Base-by-base conservation (phyloP, 306 rosid species). In the Cyclanthera cordifolia region DNA sequence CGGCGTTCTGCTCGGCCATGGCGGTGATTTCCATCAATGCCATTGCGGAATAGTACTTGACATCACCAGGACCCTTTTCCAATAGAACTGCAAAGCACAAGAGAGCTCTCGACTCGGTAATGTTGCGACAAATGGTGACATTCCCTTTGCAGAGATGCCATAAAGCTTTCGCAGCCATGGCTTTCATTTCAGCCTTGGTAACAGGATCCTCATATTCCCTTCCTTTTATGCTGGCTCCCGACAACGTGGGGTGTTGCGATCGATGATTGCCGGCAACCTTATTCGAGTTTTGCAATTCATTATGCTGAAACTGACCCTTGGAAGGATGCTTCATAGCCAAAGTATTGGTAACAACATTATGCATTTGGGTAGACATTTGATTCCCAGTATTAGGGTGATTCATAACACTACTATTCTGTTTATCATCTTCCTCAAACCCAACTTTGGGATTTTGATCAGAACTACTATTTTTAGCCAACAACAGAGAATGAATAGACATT, bases 1-100 rank as follows among this genome's bases (percentile, higher is more conserved):
- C 90, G 0, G 88, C 3, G 15, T 83, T 80, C 32, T 82, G 85
- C 68, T 85, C 93, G 0, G 93, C 84, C 12, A 89, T 84, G 0
- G 84, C 78, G 0, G 96, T 86, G 66, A 89, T 89, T 67, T 89
- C 96, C 88, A 76, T 84, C 72, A 89, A 71, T 0, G 96, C 93
- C 76, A 64, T 59, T 7, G 92, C 85, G 0, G 96, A 86, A 47
- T 83, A 83, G 2, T 34, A 67, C 25, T 72, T 80, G 5, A 89
- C 90, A 11, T 80, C 85, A 0, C 77, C 92, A 0, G 83, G 13
- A 0, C 96, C 93, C 27, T 80, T 86, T 15, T 89, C 96, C 6
- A 89, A 54, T 14, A 89, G 50, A 53, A 89, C 93, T 0, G 93
- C 90, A 11, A 89, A 86, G 47, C 96, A 89, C 5, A 89, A 51